Evolutionary conservation across 306 rosid genomes (phyloP).

Genomic region (Geum urbanum): DNA sequence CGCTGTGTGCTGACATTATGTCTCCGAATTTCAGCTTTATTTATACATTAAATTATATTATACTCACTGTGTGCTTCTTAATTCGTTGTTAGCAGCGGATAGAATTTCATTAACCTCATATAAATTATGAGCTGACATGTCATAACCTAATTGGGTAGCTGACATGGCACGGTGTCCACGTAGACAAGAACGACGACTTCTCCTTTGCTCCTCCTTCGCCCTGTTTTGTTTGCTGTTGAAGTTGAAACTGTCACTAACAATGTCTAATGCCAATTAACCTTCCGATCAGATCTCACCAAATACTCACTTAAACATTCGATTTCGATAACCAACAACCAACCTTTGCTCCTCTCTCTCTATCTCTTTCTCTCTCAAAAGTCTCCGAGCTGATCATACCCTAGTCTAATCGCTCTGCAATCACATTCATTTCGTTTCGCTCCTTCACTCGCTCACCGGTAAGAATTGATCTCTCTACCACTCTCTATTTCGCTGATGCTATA

Average conservation of each 20-base stretch:
- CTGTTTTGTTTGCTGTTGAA: background rate
- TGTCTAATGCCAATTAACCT: background rate
- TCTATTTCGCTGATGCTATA: background rate
- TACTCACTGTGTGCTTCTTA: too few species aligned
- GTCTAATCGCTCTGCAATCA: background rate
- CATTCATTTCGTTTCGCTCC: background rate
- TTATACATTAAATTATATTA: background rate
- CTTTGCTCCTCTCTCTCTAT: background rate
- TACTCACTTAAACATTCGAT: background rate
- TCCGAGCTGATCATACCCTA: constrained; percentile 7
- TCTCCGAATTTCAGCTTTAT: too few species aligned
- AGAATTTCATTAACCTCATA: background rate
- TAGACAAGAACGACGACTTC: background rate
- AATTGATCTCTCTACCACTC: constrained; percentile 2
- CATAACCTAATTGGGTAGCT: background rate
- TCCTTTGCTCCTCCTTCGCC: background rate
- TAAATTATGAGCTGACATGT: background rate
- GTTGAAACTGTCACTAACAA: background rate
- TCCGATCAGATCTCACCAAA: constrained; percentile 13
- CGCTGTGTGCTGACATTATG: too few species aligned
- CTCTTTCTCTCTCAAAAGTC: background rate
- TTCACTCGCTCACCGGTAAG: constrained; percentile 9
- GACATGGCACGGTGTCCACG: constrained; percentile 9
- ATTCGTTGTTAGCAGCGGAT: background rate
- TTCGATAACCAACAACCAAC: background rate